phyloP scores from a whole-genome alignment of 1,284 basidiomycete genomes.

The Xerocomus minutiporus region DNA sequence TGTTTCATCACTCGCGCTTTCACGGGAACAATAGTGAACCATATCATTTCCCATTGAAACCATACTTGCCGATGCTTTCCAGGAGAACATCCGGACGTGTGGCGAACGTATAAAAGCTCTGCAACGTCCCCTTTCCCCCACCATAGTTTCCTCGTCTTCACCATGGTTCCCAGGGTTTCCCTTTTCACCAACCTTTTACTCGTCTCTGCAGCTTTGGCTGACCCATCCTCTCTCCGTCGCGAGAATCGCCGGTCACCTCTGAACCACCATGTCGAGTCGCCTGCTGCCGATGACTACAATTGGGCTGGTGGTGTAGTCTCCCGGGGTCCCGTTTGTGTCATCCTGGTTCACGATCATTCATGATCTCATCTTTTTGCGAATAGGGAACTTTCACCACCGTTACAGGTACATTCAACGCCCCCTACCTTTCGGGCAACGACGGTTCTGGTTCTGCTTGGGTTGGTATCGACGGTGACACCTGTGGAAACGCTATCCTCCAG shows the following conservation, averaged over 20 bases:
- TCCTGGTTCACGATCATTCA: neutral
- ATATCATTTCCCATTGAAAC: neutral
- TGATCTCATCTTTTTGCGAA: neutral
- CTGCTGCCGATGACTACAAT: neutral
- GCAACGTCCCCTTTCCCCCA: too few species aligned
- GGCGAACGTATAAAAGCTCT: slow-evolving; percentile 12
- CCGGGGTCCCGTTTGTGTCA: slow-evolving; percentile 8
- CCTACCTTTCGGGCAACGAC: slow-evolving; percentile 6
- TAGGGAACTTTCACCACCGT: slow-evolving; percentile 18
- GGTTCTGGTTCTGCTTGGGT: slow-evolving; percentile 21
- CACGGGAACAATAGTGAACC: neutral
- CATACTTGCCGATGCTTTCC: neutral
- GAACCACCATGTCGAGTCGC: slow-evolving; percentile 1
- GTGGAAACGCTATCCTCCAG: slow-evolving; percentile 16
- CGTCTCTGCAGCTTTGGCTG: neutral
- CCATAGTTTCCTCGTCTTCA: neutral
- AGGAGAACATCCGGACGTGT: neutral
- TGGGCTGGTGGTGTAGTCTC: slow-evolving; percentile 21
- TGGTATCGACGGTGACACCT: slow-evolving; percentile 23
- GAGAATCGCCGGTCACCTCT: slow-evolving; percentile 10
- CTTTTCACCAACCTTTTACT: neutral
- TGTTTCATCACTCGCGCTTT: neutral
- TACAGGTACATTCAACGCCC: slow-evolving; percentile 19
- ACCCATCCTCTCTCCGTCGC: slow-evolving; percentile 4
- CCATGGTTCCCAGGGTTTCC: neutral